phyloP scores from a whole-genome alignment of 2,329 filamentous ascomycete species.

The Fusarium caatingaense region DNA sequence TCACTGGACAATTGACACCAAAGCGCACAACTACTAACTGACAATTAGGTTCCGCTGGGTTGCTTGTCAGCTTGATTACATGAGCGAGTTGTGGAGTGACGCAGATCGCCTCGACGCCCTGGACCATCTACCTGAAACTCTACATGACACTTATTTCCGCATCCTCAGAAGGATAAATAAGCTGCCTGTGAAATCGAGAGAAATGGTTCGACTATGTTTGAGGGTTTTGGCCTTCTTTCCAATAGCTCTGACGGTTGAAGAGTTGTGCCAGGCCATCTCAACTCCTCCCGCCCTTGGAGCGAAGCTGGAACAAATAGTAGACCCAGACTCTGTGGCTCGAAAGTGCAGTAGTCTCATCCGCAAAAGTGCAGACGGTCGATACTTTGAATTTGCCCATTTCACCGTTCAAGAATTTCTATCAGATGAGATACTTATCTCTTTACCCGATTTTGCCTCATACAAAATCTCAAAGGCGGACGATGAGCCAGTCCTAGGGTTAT shows the following conservation, averaged over 20 bases:
- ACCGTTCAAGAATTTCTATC: neutral
- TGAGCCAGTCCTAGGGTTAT: fast-evolving
- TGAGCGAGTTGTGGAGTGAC: conserved; percentile 14
- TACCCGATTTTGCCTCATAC: neutral
- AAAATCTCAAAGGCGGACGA: fast-evolving
- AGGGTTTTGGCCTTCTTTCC: neutral
- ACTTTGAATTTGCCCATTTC: conserved; percentile 10
- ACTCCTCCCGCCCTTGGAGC: neutral
- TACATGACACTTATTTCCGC: conserved; percentile 11
- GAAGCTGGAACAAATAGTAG: neutral
- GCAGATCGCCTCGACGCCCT: conserved; percentile 11
- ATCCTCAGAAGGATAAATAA: neutral
- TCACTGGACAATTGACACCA: fast-evolving
- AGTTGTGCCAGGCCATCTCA: conserved; percentile 15
- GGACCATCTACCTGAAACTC: neutral
- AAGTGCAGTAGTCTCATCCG: conserved; percentile 20
- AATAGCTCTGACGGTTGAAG: fast-evolving
- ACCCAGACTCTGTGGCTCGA: neutral
- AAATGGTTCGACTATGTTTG: neutral
- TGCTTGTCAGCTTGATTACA: conserved; percentile 29
- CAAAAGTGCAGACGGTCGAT: neutral
- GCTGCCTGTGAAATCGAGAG: neutral
- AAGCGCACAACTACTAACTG: neutral
- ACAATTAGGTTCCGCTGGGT: conserved; percentile 32
- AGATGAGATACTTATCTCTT: fast-evolving